Conservation (phyloP, 2,329 filamentous ascomycete species). For the Xenosphaeropsis pyriputrescens region DNA sequence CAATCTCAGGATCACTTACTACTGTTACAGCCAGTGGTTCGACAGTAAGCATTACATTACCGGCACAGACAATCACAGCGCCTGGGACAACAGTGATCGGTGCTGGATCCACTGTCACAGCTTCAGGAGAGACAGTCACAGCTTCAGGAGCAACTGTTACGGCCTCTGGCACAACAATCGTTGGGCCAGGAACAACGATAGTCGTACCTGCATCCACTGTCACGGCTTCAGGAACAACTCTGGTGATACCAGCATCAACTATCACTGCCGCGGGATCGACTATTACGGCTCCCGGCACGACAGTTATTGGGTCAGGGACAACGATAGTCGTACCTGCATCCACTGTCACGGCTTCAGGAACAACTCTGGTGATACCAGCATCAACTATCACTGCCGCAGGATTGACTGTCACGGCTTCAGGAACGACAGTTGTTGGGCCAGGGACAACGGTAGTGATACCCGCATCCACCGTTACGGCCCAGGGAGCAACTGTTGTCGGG, state of each 20-base stretch:
- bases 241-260: no score
- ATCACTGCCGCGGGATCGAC: no score
- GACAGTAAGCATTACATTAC: conserved; percentile 1
- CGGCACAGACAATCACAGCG: conserved; percentile 1
- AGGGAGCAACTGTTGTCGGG: background rate
- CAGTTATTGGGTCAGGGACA: conserved; percentile 1
- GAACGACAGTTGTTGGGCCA: conserved; percentile 2
- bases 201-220: no score
- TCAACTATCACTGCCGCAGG: no score
- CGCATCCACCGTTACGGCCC: background rate
- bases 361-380: background rate
- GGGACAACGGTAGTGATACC: background rate
- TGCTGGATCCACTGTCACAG: conserved; percentile 5
- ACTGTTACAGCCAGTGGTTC: background rate
- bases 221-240: no score
- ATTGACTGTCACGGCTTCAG: conserved; percentile 1
- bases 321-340: background rate
- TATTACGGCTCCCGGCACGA: conserved; percentile 1
- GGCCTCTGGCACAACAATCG: background rate
- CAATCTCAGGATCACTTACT: background rate
- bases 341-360: background rate
- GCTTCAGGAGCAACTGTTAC: conserved; percentile 4
- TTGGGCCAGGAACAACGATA: background rate
- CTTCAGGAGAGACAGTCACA: conserved; percentile 7
- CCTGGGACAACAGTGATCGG: conserved; percentile 6